A percentile compares a stretch with the other conserved stretches of the same genome.
Conservation (phyloP, 164 flowering plant species). For the Umbilicus rupestris region DNA sequence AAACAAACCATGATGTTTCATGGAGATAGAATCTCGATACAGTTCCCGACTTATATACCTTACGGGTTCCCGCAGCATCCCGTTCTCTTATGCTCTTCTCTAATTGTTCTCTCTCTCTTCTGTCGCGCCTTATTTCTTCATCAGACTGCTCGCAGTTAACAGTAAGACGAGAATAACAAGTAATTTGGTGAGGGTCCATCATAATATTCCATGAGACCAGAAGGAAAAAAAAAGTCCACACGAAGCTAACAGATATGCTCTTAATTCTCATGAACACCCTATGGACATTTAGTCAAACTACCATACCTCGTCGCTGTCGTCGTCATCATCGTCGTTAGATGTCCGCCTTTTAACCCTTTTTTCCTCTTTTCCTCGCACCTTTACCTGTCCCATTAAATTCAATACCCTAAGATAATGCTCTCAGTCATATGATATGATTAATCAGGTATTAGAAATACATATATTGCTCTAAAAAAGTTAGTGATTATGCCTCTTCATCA, state of each 20-base stretch:
- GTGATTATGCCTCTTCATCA: constrained; percentile 59
- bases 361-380: constrained; percentile 22
- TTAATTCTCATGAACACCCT: not conserved
- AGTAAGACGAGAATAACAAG: constrained; percentile 6
- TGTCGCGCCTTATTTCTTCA: constrained; percentile 73
- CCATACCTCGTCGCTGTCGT: constrained; percentile 42
- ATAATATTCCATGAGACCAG: not conserved
- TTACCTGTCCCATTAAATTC: constrained; percentile 32
- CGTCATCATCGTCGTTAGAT: constrained; percentile 37
- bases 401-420: constrained; percentile 13
- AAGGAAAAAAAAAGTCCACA: not conserved
- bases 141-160: constrained; percentile 51
- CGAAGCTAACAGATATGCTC: not conserved
- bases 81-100: constrained; percentile 67
- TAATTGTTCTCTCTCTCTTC: constrained; percentile 74
- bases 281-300: not conserved
- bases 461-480: constrained; percentile 15
- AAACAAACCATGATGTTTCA: not conserved
- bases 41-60: constrained; percentile 33
- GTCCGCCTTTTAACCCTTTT: constrained; percentile 39
- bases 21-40: not conserved
- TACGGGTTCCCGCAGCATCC: constrained; percentile 78
- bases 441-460: constrained; percentile 13
- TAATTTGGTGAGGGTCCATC: not conserved
- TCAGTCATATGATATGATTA: constrained; percentile 10